Conservation (phyloP, 2,329 filamentous ascomycete genomes). For the Aureobasidium lini region DNA sequence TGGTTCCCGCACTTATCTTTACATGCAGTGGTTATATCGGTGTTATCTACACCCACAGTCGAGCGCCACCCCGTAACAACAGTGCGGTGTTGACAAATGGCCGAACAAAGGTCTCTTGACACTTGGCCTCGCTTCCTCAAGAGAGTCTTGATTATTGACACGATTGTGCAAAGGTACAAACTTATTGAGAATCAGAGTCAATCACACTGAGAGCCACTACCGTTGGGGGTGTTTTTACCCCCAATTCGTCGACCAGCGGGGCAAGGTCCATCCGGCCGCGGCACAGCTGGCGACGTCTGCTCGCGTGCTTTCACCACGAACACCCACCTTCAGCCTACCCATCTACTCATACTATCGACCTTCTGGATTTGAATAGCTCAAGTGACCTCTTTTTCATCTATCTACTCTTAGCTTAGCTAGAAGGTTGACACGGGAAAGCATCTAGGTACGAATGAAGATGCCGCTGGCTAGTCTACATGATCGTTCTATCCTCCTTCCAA, state of each 20-base stretch:
- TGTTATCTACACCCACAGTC: not conserved
- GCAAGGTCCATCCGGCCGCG: not conserved
- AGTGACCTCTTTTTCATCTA: not conserved
- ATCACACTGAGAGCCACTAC: no score
- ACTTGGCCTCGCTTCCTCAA: no score
- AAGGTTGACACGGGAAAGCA: not conserved
- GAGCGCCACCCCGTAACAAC: not conserved
- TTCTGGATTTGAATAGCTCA: not conserved
- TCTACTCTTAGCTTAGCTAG: not conserved
- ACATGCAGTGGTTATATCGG: not conserved
- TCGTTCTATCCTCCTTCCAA: conserved; percentile 11
- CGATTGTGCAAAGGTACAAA: no score
- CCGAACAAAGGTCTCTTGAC: no score
- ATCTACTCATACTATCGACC: not conserved
- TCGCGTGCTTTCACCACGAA: conserved; percentile 1
- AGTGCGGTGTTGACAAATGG: no score
- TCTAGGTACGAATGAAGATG: not conserved
- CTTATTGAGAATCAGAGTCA: no score
- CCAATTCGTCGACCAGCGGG: not conserved
- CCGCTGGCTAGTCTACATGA: not conserved
- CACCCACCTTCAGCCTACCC: not conserved
- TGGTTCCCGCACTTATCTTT: not conserved
- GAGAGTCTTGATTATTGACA: no score
- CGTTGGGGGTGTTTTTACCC: not conserved
- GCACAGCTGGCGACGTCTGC: conserved; percentile 2